Conservation (phyloP, 371 early-diverging fungal genomes). For the Mortierella sp. region DNA sequence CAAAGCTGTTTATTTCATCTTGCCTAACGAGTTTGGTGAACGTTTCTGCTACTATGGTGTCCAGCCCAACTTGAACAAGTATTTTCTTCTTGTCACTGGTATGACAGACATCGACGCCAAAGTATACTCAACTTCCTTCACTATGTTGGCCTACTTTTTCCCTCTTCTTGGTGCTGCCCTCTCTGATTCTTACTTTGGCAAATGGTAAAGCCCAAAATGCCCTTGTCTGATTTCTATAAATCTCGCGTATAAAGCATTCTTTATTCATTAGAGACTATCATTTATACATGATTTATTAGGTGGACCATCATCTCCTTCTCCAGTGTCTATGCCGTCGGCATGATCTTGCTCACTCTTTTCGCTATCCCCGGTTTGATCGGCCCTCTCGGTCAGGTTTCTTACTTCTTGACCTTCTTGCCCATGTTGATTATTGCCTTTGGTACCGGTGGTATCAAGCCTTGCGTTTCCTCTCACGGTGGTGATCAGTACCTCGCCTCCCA, state of each 20-base stretch:
- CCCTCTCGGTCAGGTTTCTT: conserved; percentile 28
- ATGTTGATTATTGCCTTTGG: conserved; percentile 66
- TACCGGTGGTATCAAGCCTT: conserved; percentile 75
- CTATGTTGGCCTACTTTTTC: conserved; percentile 70
- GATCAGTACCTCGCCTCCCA: conserved; percentile 59
- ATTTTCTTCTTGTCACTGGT: conserved; percentile 40
- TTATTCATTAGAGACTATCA: neutral
- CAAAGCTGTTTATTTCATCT: conserved; percentile 59
- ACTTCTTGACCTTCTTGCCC: conserved; percentile 50
- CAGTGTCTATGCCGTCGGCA: conserved; percentile 66
- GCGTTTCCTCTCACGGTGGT: conserved; percentile 68
- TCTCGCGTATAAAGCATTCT: neutral
- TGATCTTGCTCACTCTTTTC: conserved; percentile 52
- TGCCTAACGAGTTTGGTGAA: conserved; percentile 64
- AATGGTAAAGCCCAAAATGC: conserved; percentile 55
- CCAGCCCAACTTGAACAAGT: conserved; percentile 55
- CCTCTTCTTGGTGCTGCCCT: conserved; percentile 75
- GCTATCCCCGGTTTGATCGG: conserved; percentile 48
- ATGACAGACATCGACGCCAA: conserved; percentile 35
- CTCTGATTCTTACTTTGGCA: conserved; percentile 75
- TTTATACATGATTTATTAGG: conserved; percentile 12
- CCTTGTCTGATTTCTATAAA: neutral
- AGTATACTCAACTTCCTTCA: conserved; percentile 61
- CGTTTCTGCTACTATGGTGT: conserved; percentile 60
- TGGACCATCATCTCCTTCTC: conserved; percentile 73